Base-by-base conservation (phyloP, 176 grass and related monocot species). In the Musa itinerans region DNA sequence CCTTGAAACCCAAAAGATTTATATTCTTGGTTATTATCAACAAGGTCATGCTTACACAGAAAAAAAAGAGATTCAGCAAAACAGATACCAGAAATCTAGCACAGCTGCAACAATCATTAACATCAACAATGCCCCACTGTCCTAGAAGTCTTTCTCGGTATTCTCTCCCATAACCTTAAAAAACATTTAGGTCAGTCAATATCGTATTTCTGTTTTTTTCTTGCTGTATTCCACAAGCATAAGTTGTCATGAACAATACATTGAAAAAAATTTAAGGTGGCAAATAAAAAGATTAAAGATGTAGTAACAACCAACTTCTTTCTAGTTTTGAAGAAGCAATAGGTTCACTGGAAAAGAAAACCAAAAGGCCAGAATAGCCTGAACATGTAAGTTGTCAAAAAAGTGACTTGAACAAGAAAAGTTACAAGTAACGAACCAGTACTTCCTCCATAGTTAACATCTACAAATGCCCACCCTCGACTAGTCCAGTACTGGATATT, bases 381-480 rank as follows among this genome's bases (percentile, higher is more conserved):
- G 15, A 70, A 50, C 11, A 70, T 19, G 57, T 10, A 70, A 70
- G 43, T 51, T 70, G 22, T 4, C 43, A 6, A 49, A 1, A 16
- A 72, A 78, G 49, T 43, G 51, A 51, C 3, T 9, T 76, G 78
- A 2, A 27, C 55, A 74, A 24, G 11, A 52, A 58, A 54, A 63
- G 70, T 81, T 73, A 27, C 78, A 80, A 65, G 10, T 20, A n/a
- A 83, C 86, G 75, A 80, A 97, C 90, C 90, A 21, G 88, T 93
- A 86, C 93, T 97, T 82, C 94, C 94, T 53, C 90, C 90, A 64
- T 98, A 93, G 76, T 93, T 98, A 83, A 98, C 94, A 91, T 98
- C 94, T 21, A 93, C 84, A 86, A 84, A 91, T 65, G 88, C 90
- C 90, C 95, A 98, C 15, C 95, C 95, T 87, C 90, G 85, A 85